Evolutionary conservation across 768 basidiomycete species (phyloP), one percentile per base, ranked within the genome.

Genomic region (Nidularia sp.): DNA sequence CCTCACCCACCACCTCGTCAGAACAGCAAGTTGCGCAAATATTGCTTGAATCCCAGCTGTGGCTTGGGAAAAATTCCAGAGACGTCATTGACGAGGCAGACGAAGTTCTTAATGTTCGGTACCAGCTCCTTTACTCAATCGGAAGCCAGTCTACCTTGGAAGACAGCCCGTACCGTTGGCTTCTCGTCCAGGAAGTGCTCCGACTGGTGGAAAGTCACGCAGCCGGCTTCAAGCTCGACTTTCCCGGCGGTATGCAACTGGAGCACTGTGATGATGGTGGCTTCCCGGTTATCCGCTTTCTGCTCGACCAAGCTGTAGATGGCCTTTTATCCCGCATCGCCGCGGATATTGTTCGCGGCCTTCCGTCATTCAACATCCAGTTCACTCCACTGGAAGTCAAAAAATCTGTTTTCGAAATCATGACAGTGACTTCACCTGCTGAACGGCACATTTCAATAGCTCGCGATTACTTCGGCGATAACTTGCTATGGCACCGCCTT

Each of bases 61-160:
- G 70, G 69, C 49, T 72, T 2, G 34, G 55, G 33, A 33, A 43
- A 1, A 45, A 53, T 32, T 62, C 67, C 8, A 63, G 74, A 9
- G 76, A 78, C 50, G 60, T 78, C 33, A 54, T 78, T 6, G 76
- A 78, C 50, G 76, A 78, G 57, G 73, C 75, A 49, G 76, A 78
- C 54, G 75, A 81, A 44, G 68, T 79, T 29, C 66, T 81, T 4
- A 69, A 73, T 48, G 70, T 73, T 41, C 66, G 70, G 0, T 79
- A 80, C 55, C 77, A 80, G 52, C 59, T 81, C 8, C 63, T 81
- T 3, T 81, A 80, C 47, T 75, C 78, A 0, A 60, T 71, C 32
- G 76, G 75, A 42, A 35, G 61, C 4, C 73, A 73, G 44, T 54
- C 39, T 13, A 59, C 67, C 0, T 47, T 77, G n/a, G 70, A 80